Evolutionary conservation across 2,329 filamentous ascomycete genomes (phyloP).

Genomic region (Passalora sequoiae): DNA sequence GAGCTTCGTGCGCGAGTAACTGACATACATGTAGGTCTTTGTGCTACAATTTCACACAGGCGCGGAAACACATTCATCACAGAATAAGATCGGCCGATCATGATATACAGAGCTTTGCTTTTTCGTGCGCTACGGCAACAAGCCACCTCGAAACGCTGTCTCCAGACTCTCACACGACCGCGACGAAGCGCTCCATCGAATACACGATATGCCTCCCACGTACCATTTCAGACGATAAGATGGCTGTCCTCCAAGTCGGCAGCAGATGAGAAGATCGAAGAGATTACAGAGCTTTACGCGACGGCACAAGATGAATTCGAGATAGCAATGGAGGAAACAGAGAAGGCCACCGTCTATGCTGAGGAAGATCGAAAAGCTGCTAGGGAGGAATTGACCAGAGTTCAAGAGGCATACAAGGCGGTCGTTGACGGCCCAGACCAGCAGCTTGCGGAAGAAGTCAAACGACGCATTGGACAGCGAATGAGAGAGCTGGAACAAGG

Average conservation of each 20-base stretch:
- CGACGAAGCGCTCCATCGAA: conserved; percentile 5
- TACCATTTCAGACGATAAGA: conserved; percentile 20
- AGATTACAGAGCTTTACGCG: conserved; percentile 39
- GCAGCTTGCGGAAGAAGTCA: conserved; percentile 47
- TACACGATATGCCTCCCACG: conserved; percentile 24
- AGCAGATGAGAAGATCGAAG: conserved; percentile 38
- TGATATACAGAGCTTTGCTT: conserved; percentile 21
- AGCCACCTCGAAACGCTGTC: conserved; percentile 15
- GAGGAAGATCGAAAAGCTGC: conserved; percentile 51
- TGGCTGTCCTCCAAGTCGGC: conserved; percentile 27
- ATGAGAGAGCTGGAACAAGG: conserved; percentile 52
- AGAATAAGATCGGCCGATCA: conserved; percentile 8
- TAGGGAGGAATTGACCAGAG: conserved; percentile 47
- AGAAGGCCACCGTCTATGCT: conserved; percentile 53
- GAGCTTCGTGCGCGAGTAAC: too few relatives aligned
- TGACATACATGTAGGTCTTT: not conserved
- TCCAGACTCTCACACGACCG: conserved; percentile 18
- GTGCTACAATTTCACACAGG: not conserved
- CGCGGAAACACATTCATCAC: too few relatives aligned
- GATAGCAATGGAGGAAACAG: conserved; percentile 49
- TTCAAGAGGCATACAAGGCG: conserved; percentile 45
- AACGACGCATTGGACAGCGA: conserved; percentile 46
- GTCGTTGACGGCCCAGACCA: conserved; percentile 40
- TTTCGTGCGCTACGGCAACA: conserved; percentile 18
- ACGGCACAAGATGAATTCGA: conserved; percentile 44